Base-by-base conservation (phyloP, 768 basidiomycete genomes). In the Leccinum incarnatum region DNA sequence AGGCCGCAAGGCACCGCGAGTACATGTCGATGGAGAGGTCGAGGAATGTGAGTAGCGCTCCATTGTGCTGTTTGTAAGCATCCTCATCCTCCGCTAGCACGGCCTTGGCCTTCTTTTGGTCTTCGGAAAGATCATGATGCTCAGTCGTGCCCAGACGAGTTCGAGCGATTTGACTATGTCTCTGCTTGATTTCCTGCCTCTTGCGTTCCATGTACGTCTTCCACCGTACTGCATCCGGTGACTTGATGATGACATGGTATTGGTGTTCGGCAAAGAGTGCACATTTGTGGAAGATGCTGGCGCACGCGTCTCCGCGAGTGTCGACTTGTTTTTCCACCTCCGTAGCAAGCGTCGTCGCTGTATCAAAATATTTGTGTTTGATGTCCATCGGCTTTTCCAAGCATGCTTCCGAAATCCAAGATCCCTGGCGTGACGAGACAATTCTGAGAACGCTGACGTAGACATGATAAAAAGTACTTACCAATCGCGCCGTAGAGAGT, bases 191-290 rank as follows among this genome's bases (percentile, higher is more conserved):
- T 69, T 96, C 91, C 58, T 81, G 77, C 23, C 70, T 77, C 72
- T 93, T 93, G 52, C 90, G 84, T 29, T 89, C 86, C 5, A 82
- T 77, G 65, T 93, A 93, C 0, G 86, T 74, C 63, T 85, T 87
- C 75, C 85, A 83, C 46, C 89, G 79, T 12, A 88, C 67, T 0
- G 82, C 80, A 61, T 93, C 92, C 0, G 89, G 83, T 0, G 91
- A 88, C 60, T 84, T 81, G 17, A 80, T 70, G 36, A 90, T 82
- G 2, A 83, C 77, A 59, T 88, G 83, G 67, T 91, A 95, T 66
- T 98, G 95, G 12, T 81, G 79, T 66, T 98, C 94, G 0, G 95
- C 91, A 67, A 98, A 98, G 25, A 82, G 79, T 1, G 96, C 97
- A 69, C 85, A 98, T 65, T 91, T 83, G 59, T 88, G 85, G 69